Evolutionary conservation across 768 basidiomycete species (phyloP), one percentile per base, ranked within the genome.

Genomic region (Auricularia sp.): DNA sequence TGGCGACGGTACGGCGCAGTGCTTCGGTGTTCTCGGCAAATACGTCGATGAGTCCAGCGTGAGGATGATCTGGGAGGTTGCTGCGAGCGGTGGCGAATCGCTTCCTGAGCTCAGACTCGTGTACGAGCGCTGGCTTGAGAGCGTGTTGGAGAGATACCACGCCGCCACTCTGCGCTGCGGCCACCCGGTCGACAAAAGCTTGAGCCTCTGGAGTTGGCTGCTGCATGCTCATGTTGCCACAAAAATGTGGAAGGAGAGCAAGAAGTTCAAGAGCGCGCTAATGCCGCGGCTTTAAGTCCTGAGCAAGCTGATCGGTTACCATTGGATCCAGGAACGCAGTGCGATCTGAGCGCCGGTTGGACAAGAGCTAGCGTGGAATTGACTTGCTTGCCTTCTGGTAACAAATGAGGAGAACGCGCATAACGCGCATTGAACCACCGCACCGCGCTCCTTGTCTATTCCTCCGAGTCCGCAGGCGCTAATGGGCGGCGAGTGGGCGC

Each of bases 1-100:
- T 73, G 3, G 83, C 81, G 56, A 82, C 74, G 5, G 82, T 83
- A n/a, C 72, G 79, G 34, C 81, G 76, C 69, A 85, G 79, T 34
- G 77, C 77, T 3, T 65, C 72, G 0, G 81, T 81, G 0, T 83
- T 82, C 34, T 74, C 33, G 14, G 42, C 78, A 71, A 86, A 86
- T 2, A 85, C 77, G 64, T 86, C 82, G 67, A 86, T 81, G 18
- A 86, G 82, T 3, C 85, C 84, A 58, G 86, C 83, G 65, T 81
- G 71, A 3, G 80, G 80, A 67, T 83, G 77, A 35, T 85, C 76
- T 34, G 81, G 78, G 10, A 71, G 21, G 64, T 83, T 79, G 58
- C 67, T 66, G 70, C 77, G 80, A 67, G 85, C 83, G 2, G 79
- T 81, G 8, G 84, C 84, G 65, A 83, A 86, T 24, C 85, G 73